Conservation (phyloP, 306 rosid species). For the Adenanthera pavonina region DNA sequence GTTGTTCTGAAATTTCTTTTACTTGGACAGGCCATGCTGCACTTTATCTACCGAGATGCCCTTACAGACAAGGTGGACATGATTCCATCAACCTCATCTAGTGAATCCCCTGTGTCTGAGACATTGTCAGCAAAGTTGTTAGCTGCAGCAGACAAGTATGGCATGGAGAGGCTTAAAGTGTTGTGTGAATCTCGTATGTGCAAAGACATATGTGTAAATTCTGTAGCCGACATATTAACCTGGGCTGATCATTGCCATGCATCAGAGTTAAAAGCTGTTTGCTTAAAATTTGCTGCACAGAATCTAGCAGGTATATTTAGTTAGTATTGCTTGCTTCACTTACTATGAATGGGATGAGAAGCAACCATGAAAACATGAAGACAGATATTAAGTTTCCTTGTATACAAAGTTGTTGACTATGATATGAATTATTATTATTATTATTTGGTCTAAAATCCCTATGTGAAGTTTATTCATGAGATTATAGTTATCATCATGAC, state of each 20-base stretch:
- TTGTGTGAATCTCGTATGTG: slow-evolving; percentile 77
- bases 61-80: slow-evolving; percentile 60
- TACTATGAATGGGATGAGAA: not conserved
- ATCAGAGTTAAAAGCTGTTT: slow-evolving; percentile 60
- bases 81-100: slow-evolving; percentile 51
- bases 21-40: slow-evolving; percentile 59
- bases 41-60: slow-evolving; percentile 63
- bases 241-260: slow-evolving; percentile 66
- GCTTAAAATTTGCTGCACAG: slow-evolving; percentile 73
- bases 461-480: not conserved
- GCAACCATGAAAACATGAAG: not conserved
- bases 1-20: not conserved
- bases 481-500: not conserved
- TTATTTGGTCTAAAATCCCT: not conserved
- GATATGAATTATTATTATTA: not conserved
- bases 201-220: slow-evolving; percentile 66
- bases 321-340: not conserved
- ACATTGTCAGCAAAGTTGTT: slow-evolving; percentile 61
- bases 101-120: slow-evolving; percentile 47
- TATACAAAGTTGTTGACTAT: not conserved
- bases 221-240: slow-evolving; percentile 64
- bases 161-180: slow-evolving; percentile 61
- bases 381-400: not conserved
- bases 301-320: slow-evolving; percentile 61
- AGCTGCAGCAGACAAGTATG: slow-evolving; percentile 66